phyloP scores from a whole-genome alignment of 805 yeast genomes.

The Sporopachydermia lactativora region DNA sequence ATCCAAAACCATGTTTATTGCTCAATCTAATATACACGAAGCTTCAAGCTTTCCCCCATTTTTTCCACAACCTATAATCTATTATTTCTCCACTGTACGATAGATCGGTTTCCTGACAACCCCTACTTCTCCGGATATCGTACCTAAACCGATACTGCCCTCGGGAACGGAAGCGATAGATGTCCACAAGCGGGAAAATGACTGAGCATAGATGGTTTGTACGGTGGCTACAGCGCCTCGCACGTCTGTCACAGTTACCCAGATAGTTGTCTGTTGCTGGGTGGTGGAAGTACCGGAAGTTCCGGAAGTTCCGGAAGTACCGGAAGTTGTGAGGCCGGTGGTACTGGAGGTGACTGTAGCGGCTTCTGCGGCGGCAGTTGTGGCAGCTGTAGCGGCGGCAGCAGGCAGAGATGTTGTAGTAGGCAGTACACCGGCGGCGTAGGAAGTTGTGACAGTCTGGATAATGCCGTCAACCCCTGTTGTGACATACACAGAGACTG shows the following conservation, averaged over 20 bases:
- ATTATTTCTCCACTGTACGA: neutral
- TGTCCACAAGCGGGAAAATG: constrained; percentile 21
- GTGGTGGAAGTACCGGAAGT: no score
- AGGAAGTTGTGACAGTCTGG: no score
- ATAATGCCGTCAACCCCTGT: no score
- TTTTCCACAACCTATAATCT: neutral
- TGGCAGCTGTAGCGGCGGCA: constrained; percentile 4
- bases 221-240: constrained; percentile 19
- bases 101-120: constrained; percentile 23
- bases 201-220: constrained; percentile 26
- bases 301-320: no score
- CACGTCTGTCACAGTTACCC: constrained; percentile 26
- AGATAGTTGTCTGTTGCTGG: constrained; percentile 17
- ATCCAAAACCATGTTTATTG: no score
- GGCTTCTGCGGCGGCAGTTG: constrained; percentile 3
- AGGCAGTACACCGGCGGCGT: no score
- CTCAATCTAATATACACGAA: neutral
- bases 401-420: constrained; percentile 3
- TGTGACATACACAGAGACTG: constrained; percentile 3
- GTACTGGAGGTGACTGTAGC: neutral
- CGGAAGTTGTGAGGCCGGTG: no score
- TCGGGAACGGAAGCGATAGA: constrained; percentile 32
- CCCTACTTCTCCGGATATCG: constrained; percentile 57
- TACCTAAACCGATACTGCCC: constrained; percentile 72
- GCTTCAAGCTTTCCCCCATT: neutral